Base-by-base conservation (phyloP, 2,329 filamentous ascomycete species). In the Ophiocordyceps polyrhachis-furcata region DNA sequence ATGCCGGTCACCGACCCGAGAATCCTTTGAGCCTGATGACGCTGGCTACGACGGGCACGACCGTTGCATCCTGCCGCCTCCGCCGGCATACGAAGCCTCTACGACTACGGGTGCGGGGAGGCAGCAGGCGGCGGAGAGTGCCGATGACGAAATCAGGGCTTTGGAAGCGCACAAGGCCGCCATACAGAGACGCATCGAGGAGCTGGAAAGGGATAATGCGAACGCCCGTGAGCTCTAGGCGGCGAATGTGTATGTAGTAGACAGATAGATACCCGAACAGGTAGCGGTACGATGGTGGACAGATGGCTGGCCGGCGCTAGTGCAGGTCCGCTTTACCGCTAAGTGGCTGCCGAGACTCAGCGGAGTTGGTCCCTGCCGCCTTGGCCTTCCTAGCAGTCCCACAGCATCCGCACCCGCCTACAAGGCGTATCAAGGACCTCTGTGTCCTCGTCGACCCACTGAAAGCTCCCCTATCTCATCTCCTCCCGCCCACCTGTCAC, bases 171-270 rank as follows among this genome's bases (percentile, higher is more conserved):
- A 62, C 28, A 62, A 62, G 43, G 58, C 53, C 12, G 54, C 52
- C 14, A 61, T 63, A 21, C 56, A 61, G 45, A 56, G 56, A 17
- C 59, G 60, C 15, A 55, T 62, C 17, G 55, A 62, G 40, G 55
- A 62, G 50, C 46, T 63, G 43, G 55, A 61, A 46, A 46, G 43
- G 19, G 7, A 17, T n/a, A 20, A 40, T 14, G 21, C 42, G 9
- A 42, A 46, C 17, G 35, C 17, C 11, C 6, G n/a, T 11, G 35
- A 14, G 11, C 35, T 38, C 35, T 38, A 38, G 35, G n/a, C 15
- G 32, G 14, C 35, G 2, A 9, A 12, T 3, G 17, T 11, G 19
- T 15, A 8, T 2, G 3, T 35, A 7, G 5, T 28, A 28, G 32
- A 37, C n/a, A n/a, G n/a, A 17, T 37, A 35, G 31, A 37, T 37